Evolutionary conservation across 1,284 basidiomycete genomes (phyloP), one percentile per base, ranked within the genome.

Genomic region (Irpex rosettiformis): DNA sequence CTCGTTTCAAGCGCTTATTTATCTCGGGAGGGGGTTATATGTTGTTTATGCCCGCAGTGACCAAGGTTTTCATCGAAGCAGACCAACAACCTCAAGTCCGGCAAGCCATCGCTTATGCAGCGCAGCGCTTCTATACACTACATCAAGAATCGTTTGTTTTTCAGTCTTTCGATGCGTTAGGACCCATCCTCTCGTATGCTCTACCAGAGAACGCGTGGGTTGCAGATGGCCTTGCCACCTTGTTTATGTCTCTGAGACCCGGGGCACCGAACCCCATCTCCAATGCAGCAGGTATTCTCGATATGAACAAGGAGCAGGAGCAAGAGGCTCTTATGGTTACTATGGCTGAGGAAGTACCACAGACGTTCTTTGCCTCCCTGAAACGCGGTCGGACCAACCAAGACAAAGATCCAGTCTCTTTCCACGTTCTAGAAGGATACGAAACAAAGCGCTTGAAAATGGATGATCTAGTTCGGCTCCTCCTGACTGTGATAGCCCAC

Each of bases 401-500:
- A 30, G 25, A 27, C 25, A 28, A 16, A 8, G 57, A 66, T 13
- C 64, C 65, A 6, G 70, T 83, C 59, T 76, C 80, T 45, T 22
- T 47, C 16, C 43, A 13, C 22, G 73, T 83, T 54, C 83, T 78
- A 0, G 81, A 89, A 48, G 82, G 86, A 66, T 86, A 88, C 60
- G 86, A 87, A 67, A 77, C 77, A 28, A 78, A 77, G 60, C 71
- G 79, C 1, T 79, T 93, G 22, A 77, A 77, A 7, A 77, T 85
- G 62, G 88, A 88, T 59, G 81, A 93, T 65, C 79, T 93, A 43
- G 81, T 91, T 30, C 81, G 84, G 24, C 77, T 93, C 11, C 84
- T 92, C 66, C 77, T 93, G 29, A 93, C 90, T 2, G 86, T 92
- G 60, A 91, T 93, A 57, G 89, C 89, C 2, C 86, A 91, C 61